These are phyloP conservation scores for Fusarium chlamydosporum DNA, from an alignment of 2,329 filamentous ascomycete species.

Conservation along the genomic window DNA sequence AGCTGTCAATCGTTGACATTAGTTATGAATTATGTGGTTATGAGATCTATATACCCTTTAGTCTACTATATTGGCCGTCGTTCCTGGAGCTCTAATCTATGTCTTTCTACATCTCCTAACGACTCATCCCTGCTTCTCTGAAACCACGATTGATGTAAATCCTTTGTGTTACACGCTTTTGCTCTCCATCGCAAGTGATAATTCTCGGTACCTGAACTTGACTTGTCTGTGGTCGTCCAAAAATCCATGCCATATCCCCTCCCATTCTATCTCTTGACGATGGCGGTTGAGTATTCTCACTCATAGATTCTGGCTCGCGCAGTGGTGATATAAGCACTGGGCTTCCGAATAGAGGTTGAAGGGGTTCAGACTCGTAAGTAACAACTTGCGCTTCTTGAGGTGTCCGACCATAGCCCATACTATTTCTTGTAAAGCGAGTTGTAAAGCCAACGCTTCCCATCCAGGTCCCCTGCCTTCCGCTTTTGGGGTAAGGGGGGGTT, in stretches of 20 bases:
- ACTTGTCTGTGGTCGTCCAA: slow-evolving; percentile 3
- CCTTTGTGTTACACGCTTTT: slow-evolving; percentile 2
- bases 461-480: slow-evolving; percentile 11
- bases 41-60: slow-evolving; percentile 14
- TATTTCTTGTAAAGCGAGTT: slow-evolving; percentile 20
- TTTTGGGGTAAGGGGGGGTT: slow-evolving; percentile 6
- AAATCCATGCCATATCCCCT: neutral
- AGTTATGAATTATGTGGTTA: slow-evolving; percentile 11
- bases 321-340: neutral
- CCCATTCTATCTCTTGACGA: neutral
- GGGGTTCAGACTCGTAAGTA: slow-evolving; percentile 27
- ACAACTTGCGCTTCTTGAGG: neutral
- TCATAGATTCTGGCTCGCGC: neutral
- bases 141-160: slow-evolving; percentile 8
- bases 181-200: neutral
- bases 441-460: slow-evolving; percentile 45
- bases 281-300: neutral
- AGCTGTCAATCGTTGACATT: neutral
- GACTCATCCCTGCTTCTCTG: neutral
- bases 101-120: neutral
- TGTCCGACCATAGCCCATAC: slow-evolving; percentile 20
- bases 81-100: neutral
- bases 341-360: slow-evolving; percentile 40
- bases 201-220: neutral
- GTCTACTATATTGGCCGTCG: neutral